A percentile compares a stretch with the other conserved stretches of the same genome.
phyloP scores from a whole-genome alignment of 2,329 filamentous ascomycete genomes.

The Aureobasidium sp. region DNA sequence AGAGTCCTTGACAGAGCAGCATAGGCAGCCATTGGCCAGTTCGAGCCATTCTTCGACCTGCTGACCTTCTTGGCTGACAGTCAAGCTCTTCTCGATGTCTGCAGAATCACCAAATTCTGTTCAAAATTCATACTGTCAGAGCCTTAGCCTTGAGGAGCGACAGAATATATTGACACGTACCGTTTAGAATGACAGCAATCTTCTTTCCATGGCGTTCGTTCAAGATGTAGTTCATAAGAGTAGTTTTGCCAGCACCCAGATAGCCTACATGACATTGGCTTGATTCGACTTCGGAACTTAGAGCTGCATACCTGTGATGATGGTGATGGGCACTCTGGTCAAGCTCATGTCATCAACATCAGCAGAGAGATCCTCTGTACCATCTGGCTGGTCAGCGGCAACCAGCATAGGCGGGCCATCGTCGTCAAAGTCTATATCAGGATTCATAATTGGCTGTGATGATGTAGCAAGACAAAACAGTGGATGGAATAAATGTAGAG shows the following conservation, averaged over 20 bases:
- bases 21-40: conserved; percentile 93
- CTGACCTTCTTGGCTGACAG: conserved; percentile 69
- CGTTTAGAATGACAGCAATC: conserved; percentile 96
- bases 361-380: conserved; percentile 27
- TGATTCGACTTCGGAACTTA: not conserved
- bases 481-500: not conserved
- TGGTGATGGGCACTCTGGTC: conserved; percentile 73
- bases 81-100: conserved; percentile 94
- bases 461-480: not conserved
- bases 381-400: conserved; percentile 36
- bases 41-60: conserved; percentile 92
- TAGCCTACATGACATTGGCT: conserved; percentile 58
- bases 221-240: conserved; percentile 89
- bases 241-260: conserved; percentile 91
- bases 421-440: conserved; percentile 55
- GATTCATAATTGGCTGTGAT: not conserved
- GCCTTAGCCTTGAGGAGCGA: not conserved
- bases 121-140: conserved; percentile 1
- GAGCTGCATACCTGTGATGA: conserved; percentile 60
- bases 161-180: conserved; percentile 31
- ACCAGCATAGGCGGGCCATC: conserved; percentile 59
- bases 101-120: conserved; percentile 47
- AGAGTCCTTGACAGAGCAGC: conserved; percentile 93
- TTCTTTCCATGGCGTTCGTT: conserved; percentile 95
- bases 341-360: conserved; percentile 44